phyloP scores from a whole-genome alignment of 2,329 filamentous ascomycete genomes.

The Hypomyces rosellus region DNA sequence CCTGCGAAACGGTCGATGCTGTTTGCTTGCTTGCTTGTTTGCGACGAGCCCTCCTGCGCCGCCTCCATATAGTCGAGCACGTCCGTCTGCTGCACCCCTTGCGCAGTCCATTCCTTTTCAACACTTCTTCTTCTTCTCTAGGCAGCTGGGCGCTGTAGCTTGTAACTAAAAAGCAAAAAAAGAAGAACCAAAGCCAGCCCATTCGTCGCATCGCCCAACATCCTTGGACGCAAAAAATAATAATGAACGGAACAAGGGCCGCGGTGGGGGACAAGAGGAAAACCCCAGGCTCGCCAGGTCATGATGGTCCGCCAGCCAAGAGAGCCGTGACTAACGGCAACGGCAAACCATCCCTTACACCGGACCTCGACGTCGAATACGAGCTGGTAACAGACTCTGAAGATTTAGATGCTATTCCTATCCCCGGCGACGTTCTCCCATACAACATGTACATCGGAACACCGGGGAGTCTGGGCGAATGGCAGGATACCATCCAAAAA shows the following conservation, averaged over 20 bases:
- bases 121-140: background rate
- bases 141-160: background rate
- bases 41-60: background rate
- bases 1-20: background rate
- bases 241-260: conserved; percentile 39
- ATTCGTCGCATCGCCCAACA: too few species aligned
- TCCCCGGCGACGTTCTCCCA: conserved; percentile 34
- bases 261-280: conserved; percentile 48
- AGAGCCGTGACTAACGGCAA: conserved; percentile 38
- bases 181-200: background rate
- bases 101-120: background rate
- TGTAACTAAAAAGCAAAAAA: background rate
- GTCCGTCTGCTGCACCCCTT: background rate
- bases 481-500: conserved; percentile 91
- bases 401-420: conserved; percentile 27
- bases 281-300: conserved; percentile 37
- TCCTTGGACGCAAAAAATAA: too few species aligned
- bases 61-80: background rate
- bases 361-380: conserved; percentile 36
- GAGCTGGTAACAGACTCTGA: conserved; percentile 32
- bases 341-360: conserved; percentile 29
- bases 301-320: conserved; percentile 29
- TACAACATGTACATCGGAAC: conserved; percentile 31
- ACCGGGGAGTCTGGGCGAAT: conserved; percentile 53
- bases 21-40: background rate